Evolutionary conservation across 2,329 filamentous ascomycete genomes (phyloP), one percentile per base, ranked within the genome.

Genomic region (Lachnellula willkommii): DNA sequence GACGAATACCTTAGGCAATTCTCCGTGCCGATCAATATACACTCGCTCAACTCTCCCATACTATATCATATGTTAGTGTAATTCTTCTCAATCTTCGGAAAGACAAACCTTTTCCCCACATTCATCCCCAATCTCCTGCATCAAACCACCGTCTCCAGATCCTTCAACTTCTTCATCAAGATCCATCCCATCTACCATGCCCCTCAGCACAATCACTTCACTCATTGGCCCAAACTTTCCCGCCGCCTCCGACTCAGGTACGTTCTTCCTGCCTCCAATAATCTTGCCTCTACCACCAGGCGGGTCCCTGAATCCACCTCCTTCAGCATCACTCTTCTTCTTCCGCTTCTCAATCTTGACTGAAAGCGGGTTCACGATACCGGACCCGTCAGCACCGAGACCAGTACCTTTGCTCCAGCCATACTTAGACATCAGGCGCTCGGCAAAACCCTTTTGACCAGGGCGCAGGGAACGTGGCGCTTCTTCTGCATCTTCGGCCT

Each of bases 61-160:
- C 84, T 90, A 32, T 62, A 22, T 47, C 14, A 37, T 20, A 20
- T 22, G 35, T 60, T 52, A 58, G 54, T 28, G 28, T 5, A 12
- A 14, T 22, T 26, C 12, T 39, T 40, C 8, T 46, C 9, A 11
- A 32, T 17, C 37, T 14, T 20, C 42, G 28, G 53, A 26, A 7
- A 4, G n/a, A 61, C 68, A 62, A 68, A 86, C 82, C 79, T 92
- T 91, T 62, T 90, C 84, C 50, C 85, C 86, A 71, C 95, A 96
- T 69, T 95, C 90, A 67, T 96, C 90, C 6, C 94, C 94, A 71
- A 99, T 96, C 70, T 96, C 92, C 74, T 97, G 93, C 64, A 93
- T 86, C 50, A 99, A 75, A 0, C 83, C 83, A 12, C 77, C 77
- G 53, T 79, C 79, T 36, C 83, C 79, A 17, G 75, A 73, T 12